Base-by-base conservation (phyloP, 805 yeast genomes). In the Metschnikowia dekortorum region DNA sequence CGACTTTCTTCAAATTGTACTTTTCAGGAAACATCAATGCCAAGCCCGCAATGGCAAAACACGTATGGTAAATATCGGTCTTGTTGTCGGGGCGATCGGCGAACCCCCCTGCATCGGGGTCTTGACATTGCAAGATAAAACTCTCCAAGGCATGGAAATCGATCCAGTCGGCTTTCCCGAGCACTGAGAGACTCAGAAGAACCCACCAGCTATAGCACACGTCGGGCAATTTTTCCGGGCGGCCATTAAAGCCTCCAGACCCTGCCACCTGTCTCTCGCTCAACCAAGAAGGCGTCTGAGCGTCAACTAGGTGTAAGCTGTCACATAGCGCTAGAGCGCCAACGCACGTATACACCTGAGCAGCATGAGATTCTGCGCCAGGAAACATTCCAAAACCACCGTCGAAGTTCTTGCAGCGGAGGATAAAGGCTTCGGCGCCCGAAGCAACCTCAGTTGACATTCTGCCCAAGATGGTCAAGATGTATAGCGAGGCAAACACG, bases 151-250 rank as follows among this genome's bases (percentile, higher is more conserved):
- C 81, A 4, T 69, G 75, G 30, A 73, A 74, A 61, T 89, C 85
- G n/a, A 94, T 85, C 90, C 96, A 90, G 55, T 87, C 79, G 16
- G 83, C 65, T 53, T 79, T 82, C 0, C 71, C 80, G 18, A 92
- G 72, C 35, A 89, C 83, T 0, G 86, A 78, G 50, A 91, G 68
- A 2, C 89, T 78, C 1, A 95, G 85, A 22, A 90, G 65, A 8
- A 90, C 96, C 99, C 99, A 94, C 96, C 97, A 94, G 59, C 94
- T 84, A 65, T 94, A 94, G 64, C 99, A 94, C n/a, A 89, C 96
- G 67, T 94, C 99, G 0, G 98, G 96, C 16, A 89, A 70, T 64
- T 94, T 94, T 52, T 94, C 96, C 0, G 98, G 97, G 46, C 99
- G 78, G 0, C 99, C 99, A 63, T 94, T 94, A 49, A 94, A 74